A percentile compares a stretch with the other conserved stretches of the same genome.
Evolutionary conservation across 2,329 filamentous ascomycete genomes (phyloP).

Genomic region (Didymella glomerata): DNA sequence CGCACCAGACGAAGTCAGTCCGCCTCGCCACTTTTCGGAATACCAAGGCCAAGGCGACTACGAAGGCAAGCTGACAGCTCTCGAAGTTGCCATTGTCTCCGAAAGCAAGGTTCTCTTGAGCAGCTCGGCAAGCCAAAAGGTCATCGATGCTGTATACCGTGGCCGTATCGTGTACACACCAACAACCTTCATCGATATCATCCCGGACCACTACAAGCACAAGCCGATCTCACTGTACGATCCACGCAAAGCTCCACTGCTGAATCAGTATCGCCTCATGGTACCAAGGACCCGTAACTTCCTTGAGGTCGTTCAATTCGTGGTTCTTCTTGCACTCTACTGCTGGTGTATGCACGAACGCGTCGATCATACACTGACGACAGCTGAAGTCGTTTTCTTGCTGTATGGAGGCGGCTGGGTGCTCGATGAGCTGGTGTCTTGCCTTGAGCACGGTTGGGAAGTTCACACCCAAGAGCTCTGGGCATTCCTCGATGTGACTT

Average conservation of each 20-base stretch:
- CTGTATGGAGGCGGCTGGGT: slow-evolving; percentile 82
- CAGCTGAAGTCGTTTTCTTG: slow-evolving; percentile 71
- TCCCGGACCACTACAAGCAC: slow-evolving; percentile 86
- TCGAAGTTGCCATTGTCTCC: slow-evolving; percentile 84
- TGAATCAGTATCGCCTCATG: slow-evolving; percentile 86
- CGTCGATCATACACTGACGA: slow-evolving; percentile 64
- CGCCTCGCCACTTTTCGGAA: slow-evolving; percentile 61
- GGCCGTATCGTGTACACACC: slow-evolving; percentile 84
- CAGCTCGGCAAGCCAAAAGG: slow-evolving; percentile 80
- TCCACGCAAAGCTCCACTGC: slow-evolving; percentile 74
- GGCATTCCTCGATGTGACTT: slow-evolving; percentile 85
- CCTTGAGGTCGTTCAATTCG: slow-evolving; percentile 78
- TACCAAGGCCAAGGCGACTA: slow-evolving; percentile 57
- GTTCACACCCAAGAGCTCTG: slow-evolving; percentile 89
- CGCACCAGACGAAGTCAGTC: slow-evolving; percentile 72
- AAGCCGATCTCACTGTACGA: slow-evolving; percentile 84
- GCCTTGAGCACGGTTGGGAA: slow-evolving; percentile 77
- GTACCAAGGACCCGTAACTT: slow-evolving; percentile 80
- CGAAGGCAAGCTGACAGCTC: slow-evolving; percentile 73
- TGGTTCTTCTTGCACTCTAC: slow-evolving; percentile 73
- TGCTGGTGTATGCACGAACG: slow-evolving; percentile 75
- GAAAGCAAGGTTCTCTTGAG: slow-evolving; percentile 82
- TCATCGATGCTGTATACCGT: slow-evolving; percentile 83
- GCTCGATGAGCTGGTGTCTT: slow-evolving; percentile 78
- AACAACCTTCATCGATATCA: slow-evolving; percentile 80